phyloP scores from a whole-genome alignment of 768 basidiomycete species.

The Cyclocybe aegerita region DNA sequence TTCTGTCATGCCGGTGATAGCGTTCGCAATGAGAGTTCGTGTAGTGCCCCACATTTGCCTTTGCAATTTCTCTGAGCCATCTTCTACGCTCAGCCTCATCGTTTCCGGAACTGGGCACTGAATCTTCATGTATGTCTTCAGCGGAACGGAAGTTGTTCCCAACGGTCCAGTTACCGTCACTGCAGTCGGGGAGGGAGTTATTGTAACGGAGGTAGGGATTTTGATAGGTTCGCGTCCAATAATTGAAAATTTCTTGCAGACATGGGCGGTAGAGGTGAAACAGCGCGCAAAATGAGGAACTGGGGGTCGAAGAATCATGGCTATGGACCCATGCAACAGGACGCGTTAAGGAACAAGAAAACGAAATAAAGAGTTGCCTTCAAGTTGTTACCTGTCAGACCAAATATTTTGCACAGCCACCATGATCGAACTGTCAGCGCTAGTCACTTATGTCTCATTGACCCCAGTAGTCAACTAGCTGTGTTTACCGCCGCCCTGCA shows the following conservation, averaged over 20 bases:
- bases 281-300: slow-evolving; percentile 32
- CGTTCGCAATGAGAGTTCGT: slow-evolving; percentile 86
- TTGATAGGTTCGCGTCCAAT: slow-evolving; percentile 61
- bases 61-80: slow-evolving; percentile 72
- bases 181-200: slow-evolving; percentile 37
- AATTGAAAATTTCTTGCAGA: slow-evolving; percentile 61
- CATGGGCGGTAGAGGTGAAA: slow-evolving; percentile 51
- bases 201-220: slow-evolving; percentile 40
- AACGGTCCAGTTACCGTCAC: slow-evolving; percentile 46
- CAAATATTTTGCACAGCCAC: too few relatives aligned
- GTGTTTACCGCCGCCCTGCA: too few relatives aligned
- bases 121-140: slow-evolving; percentile 47
- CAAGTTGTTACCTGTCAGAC: too few relatives aligned
- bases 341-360: not conserved
- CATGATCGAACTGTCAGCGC: too few relatives aligned
- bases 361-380: slow-evolving; percentile 5
- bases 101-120: slow-evolving; percentile 36
- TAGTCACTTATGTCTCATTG: too few relatives aligned
- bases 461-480: too few relatives aligned
- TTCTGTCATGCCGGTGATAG: slow-evolving; percentile 84
- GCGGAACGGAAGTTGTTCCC: slow-evolving; percentile 45
- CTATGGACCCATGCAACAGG: slow-evolving; percentile 10
- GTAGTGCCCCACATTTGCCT: slow-evolving; percentile 96
- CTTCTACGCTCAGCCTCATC: slow-evolving; percentile 55
- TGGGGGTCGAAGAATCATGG: slow-evolving; percentile 35